These are phyloP conservation scores for Platanthera guangdongensis DNA, from an alignment of 106 monocot species.

Conservation along the genomic window DNA sequence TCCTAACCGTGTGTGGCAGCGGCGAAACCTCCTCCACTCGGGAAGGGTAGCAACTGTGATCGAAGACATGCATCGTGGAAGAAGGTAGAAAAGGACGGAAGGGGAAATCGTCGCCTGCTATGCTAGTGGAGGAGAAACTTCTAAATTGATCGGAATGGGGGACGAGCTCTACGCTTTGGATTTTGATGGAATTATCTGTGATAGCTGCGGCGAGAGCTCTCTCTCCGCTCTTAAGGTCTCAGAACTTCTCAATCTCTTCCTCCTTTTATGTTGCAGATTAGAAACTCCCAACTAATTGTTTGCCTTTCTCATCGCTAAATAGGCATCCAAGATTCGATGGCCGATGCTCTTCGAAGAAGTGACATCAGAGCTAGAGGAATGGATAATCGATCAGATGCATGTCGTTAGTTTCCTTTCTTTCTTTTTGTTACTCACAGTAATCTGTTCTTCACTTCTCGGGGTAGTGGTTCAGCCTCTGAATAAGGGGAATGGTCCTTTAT, in stretches of 20 bases:
- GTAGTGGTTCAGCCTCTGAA: not conserved
- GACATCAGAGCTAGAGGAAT: constrained; percentile 49
- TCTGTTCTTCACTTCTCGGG: not conserved
- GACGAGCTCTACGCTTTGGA: constrained; percentile 89
- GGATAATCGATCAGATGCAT: constrained; percentile 95
- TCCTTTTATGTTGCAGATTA: not conserved
- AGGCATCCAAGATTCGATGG: constrained; percentile 97
- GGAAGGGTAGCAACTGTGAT: too few species aligned
- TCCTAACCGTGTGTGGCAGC: too few species aligned
- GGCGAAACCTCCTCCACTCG: too few species aligned
- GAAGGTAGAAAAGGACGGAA: too few species aligned
- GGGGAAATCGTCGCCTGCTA: too few species aligned
- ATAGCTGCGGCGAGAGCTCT: constrained; percentile 99
- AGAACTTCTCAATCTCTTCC: not conserved
- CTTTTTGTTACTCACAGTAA: not conserved
- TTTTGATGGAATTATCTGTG: constrained; percentile 95
- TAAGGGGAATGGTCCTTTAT: not conserved
- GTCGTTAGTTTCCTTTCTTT: constrained; percentile 26
- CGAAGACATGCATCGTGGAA: too few species aligned
- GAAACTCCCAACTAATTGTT: not conserved
- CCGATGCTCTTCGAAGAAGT: constrained; percentile 56
- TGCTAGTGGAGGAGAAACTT: not conserved
- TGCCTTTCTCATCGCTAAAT: not conserved
- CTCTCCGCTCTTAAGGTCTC: constrained; percentile 66
- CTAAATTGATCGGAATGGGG: constrained; percentile 18